Evolutionary conservation across 2,329 filamentous ascomycete genomes (phyloP).

Genomic region (Sporothrix pallida): DNA sequence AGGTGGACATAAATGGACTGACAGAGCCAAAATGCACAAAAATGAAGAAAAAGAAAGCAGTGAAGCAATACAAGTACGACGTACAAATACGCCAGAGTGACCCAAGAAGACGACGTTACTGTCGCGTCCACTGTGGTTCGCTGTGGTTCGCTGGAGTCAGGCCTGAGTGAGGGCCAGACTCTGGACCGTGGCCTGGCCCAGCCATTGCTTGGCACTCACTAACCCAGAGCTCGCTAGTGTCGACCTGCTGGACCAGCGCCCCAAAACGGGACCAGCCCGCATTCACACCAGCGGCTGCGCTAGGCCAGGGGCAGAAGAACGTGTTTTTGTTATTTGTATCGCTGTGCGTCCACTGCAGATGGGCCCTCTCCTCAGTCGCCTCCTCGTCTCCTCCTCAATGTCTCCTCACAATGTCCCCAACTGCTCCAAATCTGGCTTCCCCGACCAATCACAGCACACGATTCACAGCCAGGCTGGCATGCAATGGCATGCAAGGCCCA

Average conservation of each 20-base stretch:
- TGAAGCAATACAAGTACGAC: too few species aligned
- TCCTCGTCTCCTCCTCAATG: background rate
- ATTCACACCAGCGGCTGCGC: slow-evolving; percentile 10
- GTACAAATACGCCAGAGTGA: background rate
- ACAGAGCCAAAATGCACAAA: too few species aligned
- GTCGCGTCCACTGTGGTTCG: background rate
- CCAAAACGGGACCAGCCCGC: background rate
- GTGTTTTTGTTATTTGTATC: too few species aligned
- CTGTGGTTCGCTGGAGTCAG: background rate
- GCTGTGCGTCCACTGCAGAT: slow-evolving; percentile 7
- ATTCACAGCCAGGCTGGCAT: background rate
- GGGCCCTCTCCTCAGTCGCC: background rate
- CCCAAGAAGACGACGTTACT: slow-evolving; percentile 2
- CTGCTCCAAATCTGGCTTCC: background rate
- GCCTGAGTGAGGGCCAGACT: background rate
- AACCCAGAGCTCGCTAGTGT: background rate
- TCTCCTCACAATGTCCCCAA: background rate
- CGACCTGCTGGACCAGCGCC: too few species aligned
- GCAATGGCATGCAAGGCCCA: slow-evolving; percentile 21
- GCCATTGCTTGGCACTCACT: slow-evolving; percentile 4
- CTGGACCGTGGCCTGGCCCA: background rate
- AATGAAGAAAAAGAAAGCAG: too few species aligned
- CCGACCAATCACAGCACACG: background rate
- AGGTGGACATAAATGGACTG: too few species aligned
- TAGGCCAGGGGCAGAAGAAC: slow-evolving; percentile 13